Evolutionary conservation across 2,329 filamentous ascomycete genomes (phyloP), one percentile per base, ranked within the genome.

Genomic region (Fusarium miscanthi): DNA sequence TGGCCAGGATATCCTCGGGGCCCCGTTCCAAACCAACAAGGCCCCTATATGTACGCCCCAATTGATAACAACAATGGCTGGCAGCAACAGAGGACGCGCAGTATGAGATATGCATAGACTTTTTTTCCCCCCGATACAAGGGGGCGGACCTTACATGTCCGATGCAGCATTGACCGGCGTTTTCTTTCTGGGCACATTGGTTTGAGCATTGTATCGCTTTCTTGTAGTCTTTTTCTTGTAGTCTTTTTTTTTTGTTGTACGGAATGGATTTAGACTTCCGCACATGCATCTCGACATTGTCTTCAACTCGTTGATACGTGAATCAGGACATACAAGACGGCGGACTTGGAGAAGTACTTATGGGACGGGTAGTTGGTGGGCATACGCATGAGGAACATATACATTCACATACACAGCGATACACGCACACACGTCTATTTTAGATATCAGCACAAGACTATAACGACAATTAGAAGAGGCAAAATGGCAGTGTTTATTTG

Each of bases 81-180:
- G 71, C 52, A 59, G 41, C 52, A 59, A 33, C 72, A 68, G 43
- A 59, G 77, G 11, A 68, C 65, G 35, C 76, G 72, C 38, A 78
- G 77, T 59, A 76, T 77, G 76, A 77, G 79, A 71, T 80, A 80
- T 64, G 79, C 79, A 63, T 80, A 77, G 64, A 57, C 31, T 43
- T 65, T 27, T 51, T 35, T 12, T 48, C 33, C 14, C 45, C 17
- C 45, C 42, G 23, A 38, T 31, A 45, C 37, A 57, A 27, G 54
- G 53, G 31, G 46, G 27, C 17, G 30, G 25, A 17, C 35, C 31
- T 49, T 33, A 51, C 58, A 42, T 59, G 41, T 53, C 41, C 43
- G 56, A 42, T 63, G 70, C 60, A 51, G 73, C 73, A 76, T 76
- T 65, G 45, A 42, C 66, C 60, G 74, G 74, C 74, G 74, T 77